phyloP scores from a whole-genome alignment of 2,329 filamentous ascomycete species.

The Colletotrichum sp. region DNA sequence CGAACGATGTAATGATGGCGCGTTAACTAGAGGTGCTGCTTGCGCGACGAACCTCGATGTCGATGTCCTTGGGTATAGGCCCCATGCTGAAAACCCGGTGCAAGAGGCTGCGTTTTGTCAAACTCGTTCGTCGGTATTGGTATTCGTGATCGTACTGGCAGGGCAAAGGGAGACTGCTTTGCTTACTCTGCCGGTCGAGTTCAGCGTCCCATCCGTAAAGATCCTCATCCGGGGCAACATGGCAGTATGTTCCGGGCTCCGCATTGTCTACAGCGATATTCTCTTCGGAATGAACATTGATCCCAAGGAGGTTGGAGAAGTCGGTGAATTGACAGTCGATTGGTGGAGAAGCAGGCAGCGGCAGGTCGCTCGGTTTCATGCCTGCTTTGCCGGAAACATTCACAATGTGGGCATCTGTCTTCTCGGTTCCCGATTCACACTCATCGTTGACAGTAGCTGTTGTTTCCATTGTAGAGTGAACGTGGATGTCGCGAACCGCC shows the following conservation, averaged over 20 bases:
- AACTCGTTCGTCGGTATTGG: conserved; percentile 30
- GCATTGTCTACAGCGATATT: conserved; percentile 31
- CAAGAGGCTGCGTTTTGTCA: conserved; percentile 38
- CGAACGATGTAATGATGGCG: background rate
- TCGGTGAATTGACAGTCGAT: conserved; percentile 29
- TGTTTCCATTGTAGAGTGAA: background rate
- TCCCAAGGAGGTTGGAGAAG: conserved; percentile 43
- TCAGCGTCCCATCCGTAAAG: conserved; percentile 62
- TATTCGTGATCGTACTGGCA: conserved; percentile 22
- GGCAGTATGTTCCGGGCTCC: conserved; percentile 31
- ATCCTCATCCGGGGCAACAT: conserved; percentile 39
- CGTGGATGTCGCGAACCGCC: conserved; percentile 16
- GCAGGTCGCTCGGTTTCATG: background rate
- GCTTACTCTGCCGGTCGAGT: conserved; percentile 34
- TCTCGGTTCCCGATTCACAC: background rate
- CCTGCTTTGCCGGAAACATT: background rate
- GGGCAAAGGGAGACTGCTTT: background rate
- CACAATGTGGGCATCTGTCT: background rate
- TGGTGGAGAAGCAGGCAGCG: background rate
- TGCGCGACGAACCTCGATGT: conserved; percentile 8
- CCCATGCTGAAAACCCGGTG: conserved; percentile 42
- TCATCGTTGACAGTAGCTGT: background rate
- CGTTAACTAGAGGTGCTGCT: conserved; percentile 18
- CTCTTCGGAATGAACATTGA: conserved; percentile 31
- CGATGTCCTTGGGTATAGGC: conserved; percentile 6